Evolutionary conservation across 2,329 filamentous ascomycete genomes (phyloP).

Genomic region (Macroventuria anomochaeta): DNA sequence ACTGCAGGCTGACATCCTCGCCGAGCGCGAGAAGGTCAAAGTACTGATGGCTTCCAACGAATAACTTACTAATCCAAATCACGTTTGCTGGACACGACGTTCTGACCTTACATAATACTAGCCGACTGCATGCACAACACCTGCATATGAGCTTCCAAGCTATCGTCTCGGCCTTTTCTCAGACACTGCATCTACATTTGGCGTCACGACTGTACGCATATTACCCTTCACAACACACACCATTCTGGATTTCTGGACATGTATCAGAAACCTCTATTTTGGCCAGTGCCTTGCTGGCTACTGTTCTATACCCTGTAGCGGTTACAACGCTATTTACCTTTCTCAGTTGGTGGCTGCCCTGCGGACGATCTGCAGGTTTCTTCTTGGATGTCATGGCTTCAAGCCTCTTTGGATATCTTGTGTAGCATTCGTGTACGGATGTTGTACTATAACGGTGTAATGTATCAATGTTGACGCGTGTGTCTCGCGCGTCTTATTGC

Average conservation of each 20-base stretch:
- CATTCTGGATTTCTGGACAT: constrained; percentile 19
- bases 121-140: constrained; percentile 3
- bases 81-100: constrained; percentile 26
- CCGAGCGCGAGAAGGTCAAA: constrained; percentile 67
- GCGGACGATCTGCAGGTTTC: constrained; percentile 4
- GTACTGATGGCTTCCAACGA: constrained; percentile 50
- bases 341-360: constrained; percentile 1
- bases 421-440: constrained; percentile 20
- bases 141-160: not conserved
- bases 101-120: constrained; percentile 22
- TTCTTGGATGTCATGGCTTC: constrained; percentile 8
- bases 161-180: constrained; percentile 15
- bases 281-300: constrained; percentile 12
- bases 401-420: constrained; percentile 24
- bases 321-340: constrained; percentile 16
- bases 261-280: constrained; percentile 19
- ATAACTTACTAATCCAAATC: constrained; percentile 21
- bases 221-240: constrained; percentile 24
- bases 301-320: constrained; percentile 29
- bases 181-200: constrained; percentile 22
- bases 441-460: constrained; percentile 39
- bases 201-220: constrained; percentile 30
- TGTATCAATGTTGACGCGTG: constrained; percentile 28
- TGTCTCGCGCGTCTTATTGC: not conserved
- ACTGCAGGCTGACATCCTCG: constrained; percentile 71